Evolutionary conservation across 2,329 filamentous ascomycete species (phyloP), one percentile per base, ranked within the genome.

Genomic region (Fusarium sp.): DNA sequence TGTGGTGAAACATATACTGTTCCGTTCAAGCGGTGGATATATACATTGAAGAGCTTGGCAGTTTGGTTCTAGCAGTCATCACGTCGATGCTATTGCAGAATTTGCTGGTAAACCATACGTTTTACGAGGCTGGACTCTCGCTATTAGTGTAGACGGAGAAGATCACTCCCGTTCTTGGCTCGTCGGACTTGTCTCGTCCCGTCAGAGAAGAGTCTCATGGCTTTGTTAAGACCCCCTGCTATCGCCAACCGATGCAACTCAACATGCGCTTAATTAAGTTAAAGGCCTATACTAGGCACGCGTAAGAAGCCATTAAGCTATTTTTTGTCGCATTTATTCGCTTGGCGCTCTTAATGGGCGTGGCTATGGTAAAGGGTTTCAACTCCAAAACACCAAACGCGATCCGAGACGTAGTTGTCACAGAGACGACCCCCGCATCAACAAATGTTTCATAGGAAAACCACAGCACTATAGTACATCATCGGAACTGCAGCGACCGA

Each of bases 331-430:
- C 44, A 49, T 50, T 47, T 46, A 44, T 54, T 54, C 48, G 29
- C 56, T 59, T 59, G 56, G 54, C 56, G 43, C 42, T 41, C 21
- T 38, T 31, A 9, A 42, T 44, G 38, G 31, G 56, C 15, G 43
- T 43, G 32, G 57, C 27, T 35, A 23, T 42, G 13, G 32, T 46
- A 48, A 58, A 57, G 63, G 63, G 50, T 39, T 32, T 38, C 43
- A 35, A 50, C 47, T 51, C 38, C 53, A 61, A 63, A 61, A 68
- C 61, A 58, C 67, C 70, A 66, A 74, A 70, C 72, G 58, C 63
- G 47, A 73, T 60, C 55, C 73, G 73, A 74, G 74, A 76, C 74
- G 68, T 53, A 49, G 68, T 71, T 74, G 74, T 75, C 69, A 73
- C 74, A 74, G 63, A 61, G 53, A 32, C 55, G 53, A 60, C 60